Evolutionary conservation across 2,329 filamentous ascomycete species (phyloP).

Genomic region (Fusarium vanettenii): DNA sequence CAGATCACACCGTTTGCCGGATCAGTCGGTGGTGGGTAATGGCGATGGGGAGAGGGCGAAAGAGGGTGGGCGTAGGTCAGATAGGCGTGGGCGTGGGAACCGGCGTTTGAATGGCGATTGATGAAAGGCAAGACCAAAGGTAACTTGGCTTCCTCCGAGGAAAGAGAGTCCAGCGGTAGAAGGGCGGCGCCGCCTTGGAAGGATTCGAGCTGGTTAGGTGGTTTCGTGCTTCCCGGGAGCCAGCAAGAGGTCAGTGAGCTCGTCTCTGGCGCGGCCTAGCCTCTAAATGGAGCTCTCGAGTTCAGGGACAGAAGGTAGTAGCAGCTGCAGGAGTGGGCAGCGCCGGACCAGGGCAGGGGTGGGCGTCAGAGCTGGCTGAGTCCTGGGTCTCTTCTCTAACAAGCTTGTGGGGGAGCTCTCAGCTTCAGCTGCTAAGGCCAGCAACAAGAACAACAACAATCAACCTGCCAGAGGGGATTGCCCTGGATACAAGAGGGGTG

Average conservation of each 20-base stretch:
- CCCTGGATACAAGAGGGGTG: slow-evolving; percentile 1
- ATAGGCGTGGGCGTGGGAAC: slow-evolving; percentile 16
- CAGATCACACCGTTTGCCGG: slow-evolving; percentile 40
- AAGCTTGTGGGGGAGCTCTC: slow-evolving; percentile 33
- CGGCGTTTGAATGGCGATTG: slow-evolving; percentile 7
- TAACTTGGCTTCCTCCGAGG: neutral
- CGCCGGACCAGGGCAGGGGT: slow-evolving; percentile 5
- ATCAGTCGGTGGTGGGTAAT: slow-evolving; percentile 29
- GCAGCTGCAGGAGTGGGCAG: slow-evolving; percentile 29
- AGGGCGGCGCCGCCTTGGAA: slow-evolving; percentile 15
- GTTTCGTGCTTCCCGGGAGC: slow-evolving; percentile 23
- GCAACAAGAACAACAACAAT: slow-evolving; percentile 2
- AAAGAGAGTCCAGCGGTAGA: neutral
- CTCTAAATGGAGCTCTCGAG: slow-evolving; percentile 33
- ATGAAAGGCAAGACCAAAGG: neutral
- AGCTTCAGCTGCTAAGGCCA: slow-evolving; percentile 25
- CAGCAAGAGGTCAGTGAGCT: slow-evolving; percentile 41
- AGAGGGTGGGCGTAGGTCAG: slow-evolving; percentile 5
- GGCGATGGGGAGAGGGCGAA: slow-evolving; percentile 2
- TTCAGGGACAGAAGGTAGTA: slow-evolving; percentile 24
- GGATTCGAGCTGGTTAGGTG: slow-evolving; percentile 30
- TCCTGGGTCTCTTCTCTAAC: slow-evolving; percentile 2
- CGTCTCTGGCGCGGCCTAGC: slow-evolving; percentile 31
- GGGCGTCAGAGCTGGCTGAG: slow-evolving; percentile 15
- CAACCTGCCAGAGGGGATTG: slow-evolving; percentile 14